Conservation (phyloP, 495 filamentous ascomycete genomes). For the Neurospora sublineolata region DNA sequence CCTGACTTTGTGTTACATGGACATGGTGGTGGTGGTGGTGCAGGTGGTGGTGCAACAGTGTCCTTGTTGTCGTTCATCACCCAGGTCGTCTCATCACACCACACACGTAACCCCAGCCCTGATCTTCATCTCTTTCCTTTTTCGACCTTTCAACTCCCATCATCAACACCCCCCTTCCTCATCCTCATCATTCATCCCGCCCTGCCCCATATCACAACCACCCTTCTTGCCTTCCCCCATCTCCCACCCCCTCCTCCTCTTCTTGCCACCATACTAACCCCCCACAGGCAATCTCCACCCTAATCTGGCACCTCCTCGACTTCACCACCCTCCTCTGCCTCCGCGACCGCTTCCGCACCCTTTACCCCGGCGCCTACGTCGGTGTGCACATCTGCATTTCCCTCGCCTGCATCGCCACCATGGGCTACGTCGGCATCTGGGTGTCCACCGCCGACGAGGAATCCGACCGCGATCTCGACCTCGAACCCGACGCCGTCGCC, state of each 20-base stretch:
- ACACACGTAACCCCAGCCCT: background rate
- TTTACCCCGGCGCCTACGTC: conserved; percentile 28
- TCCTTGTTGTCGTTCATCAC: background rate
- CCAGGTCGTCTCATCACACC: background rate
- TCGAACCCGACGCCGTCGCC: conserved; percentile 2
- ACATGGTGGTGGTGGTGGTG: background rate
- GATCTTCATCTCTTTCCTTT: background rate
- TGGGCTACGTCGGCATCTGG: conserved; percentile 17
- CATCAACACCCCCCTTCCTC: background rate
- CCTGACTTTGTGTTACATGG: background rate
- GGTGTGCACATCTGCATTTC: conserved; percentile 26
- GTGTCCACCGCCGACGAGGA: conserved; percentile 9
- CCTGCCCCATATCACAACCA: background rate
- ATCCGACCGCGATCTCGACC: background rate
- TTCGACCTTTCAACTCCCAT: background rate
- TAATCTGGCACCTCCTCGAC: conserved; percentile 11
- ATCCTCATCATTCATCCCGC: background rate
- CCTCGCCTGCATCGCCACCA: conserved; percentile 17
- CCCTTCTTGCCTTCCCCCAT: background rate
- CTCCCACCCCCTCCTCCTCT: background rate
- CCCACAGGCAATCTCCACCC: conserved; percentile 5
- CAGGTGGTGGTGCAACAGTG: background rate
- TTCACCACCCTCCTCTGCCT: conserved; percentile 5
- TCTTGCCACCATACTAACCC: background rate
- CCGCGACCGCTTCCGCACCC: conserved; percentile 13